A percentile compares a stretch with the other conserved stretches of the same genome.
phyloP scores from a whole-genome alignment of 2,329 filamentous ascomycete species.

The Pyrenochaeta sp. region DNA sequence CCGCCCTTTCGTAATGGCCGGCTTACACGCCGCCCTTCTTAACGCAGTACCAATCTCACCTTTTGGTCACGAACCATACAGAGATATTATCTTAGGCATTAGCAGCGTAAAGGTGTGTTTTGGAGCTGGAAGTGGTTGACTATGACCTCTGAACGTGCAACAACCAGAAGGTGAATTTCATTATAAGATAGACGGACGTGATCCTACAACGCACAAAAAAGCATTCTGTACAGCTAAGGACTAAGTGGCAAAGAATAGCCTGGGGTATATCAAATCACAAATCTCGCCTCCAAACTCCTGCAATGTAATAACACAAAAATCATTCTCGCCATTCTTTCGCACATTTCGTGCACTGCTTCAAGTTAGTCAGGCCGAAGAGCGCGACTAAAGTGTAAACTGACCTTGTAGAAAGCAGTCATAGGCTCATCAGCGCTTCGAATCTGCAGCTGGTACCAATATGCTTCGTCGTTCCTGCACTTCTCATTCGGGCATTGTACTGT shows the following conservation, averaged over 20 bases:
- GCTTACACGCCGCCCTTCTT: background rate
- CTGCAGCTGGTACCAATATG: constrained; percentile 96
- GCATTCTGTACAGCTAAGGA: too few relatives aligned
- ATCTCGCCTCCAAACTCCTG: constrained; percentile 16
- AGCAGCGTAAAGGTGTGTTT: too few relatives aligned
- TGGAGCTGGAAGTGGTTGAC: too few relatives aligned
- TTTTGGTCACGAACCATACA: too few relatives aligned
- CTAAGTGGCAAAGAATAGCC: background rate
- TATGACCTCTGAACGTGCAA: background rate
- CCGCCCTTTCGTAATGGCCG: background rate
- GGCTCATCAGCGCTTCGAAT: constrained; percentile 98
- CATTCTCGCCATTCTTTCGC: background rate
- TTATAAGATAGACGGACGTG: background rate
- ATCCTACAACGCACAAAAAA: background rate
- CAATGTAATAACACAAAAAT: background rate
- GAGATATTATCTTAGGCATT: too few relatives aligned
- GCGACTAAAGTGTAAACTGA: constrained; percentile 39
- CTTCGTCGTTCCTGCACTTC: constrained; percentile 80
- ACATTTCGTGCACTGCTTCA: background rate
- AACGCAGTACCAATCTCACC: too few relatives aligned
- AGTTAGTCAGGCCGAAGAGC: background rate
- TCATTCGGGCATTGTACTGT: constrained; percentile 82
- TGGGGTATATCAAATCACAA: constrained; percentile 15
- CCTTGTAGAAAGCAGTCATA: constrained; percentile 96
- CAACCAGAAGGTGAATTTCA: background rate